phyloP scores from a whole-genome alignment of 208 protist genomes.

The Leishmania guyanensis region DNA sequence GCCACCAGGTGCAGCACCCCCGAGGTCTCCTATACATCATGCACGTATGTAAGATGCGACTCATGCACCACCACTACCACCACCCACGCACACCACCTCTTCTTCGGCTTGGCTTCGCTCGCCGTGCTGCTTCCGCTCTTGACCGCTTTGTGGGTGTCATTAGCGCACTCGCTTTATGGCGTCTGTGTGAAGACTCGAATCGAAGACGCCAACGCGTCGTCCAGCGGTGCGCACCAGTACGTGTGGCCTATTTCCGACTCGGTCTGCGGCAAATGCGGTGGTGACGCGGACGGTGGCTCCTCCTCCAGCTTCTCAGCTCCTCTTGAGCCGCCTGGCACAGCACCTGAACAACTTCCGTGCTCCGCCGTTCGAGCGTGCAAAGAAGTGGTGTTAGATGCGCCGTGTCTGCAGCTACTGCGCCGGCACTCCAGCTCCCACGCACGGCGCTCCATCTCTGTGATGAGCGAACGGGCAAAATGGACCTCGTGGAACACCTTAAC shows the following conservation, averaged over 20 bases:
- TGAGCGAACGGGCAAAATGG: slow-evolving; percentile 50
- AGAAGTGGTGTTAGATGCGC: slow-evolving; percentile 2
- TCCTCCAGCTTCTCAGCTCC: background rate
- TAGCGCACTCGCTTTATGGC: background rate
- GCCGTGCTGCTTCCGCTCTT: background rate
- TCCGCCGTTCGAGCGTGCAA: background rate
- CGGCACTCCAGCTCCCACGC: slow-evolving; percentile 36
- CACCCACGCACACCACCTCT: too few species aligned
- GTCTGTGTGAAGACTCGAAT: slow-evolving; percentile 13
- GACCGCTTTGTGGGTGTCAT: background rate
- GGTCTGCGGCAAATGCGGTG: background rate
- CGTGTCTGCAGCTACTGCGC: background rate
- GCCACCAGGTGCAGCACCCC: background rate
- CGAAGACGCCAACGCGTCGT: slow-evolving; percentile 6
- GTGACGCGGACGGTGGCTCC: too few species aligned
- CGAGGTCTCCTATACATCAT: background rate
- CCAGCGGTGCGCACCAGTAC: slow-evolving; percentile 29
- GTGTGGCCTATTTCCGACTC: background rate
- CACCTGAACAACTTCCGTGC: background rate
- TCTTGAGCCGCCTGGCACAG: background rate
- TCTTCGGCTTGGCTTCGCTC: background rate
- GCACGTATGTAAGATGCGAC: background rate
- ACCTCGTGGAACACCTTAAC: slow-evolving; percentile 89
- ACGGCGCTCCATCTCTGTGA: slow-evolving; percentile 30
- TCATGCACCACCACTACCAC: background rate